phyloP scores from a whole-genome alignment of 2,329 filamentous ascomycete species.

The Fusarium sp. region DNA sequence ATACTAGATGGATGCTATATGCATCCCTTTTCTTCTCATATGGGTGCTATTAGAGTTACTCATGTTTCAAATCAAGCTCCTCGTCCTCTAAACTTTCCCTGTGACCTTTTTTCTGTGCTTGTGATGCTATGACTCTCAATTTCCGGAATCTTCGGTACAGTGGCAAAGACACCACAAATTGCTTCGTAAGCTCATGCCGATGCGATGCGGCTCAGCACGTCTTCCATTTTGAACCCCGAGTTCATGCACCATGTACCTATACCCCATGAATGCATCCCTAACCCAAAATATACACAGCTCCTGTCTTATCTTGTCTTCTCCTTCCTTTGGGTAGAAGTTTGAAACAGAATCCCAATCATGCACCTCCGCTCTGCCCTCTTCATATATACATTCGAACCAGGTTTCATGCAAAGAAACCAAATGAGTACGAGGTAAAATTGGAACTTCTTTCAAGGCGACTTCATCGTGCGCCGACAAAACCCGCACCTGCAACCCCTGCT shows the following conservation, averaged over 20 bases:
- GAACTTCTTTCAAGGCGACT: background rate
- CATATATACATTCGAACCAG: conserved; percentile 23
- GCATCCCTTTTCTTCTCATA: conserved; percentile 2
- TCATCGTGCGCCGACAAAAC: background rate
- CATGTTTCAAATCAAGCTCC: background rate
- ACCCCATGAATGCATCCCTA: conserved; percentile 15
- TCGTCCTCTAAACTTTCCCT: background rate
- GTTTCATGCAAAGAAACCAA: background rate
- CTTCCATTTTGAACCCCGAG: background rate
- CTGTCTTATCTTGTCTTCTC: background rate
- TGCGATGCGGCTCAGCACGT: background rate
- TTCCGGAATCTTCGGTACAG: conserved; percentile 23
- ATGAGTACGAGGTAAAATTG: background rate
- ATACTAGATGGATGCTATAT: conserved; percentile 29
- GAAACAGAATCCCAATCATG: conserved; percentile 7
- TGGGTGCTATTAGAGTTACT: background rate
- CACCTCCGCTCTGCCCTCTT: conserved; percentile 3
- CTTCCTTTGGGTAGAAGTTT: background rate
- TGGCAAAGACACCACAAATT: conserved; percentile 16
- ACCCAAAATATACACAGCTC: conserved; percentile 20
- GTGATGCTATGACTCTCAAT: conserved; percentile 9
- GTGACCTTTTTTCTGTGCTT: background rate
- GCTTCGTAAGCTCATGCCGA: conserved; percentile 23
- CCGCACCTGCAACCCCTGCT: conserved; percentile 15
- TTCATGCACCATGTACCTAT: conserved; percentile 15